Evolutionary conservation across 1,284 basidiomycete species (phyloP).

Genomic region (Cryptococcus wingfieldii): DNA sequence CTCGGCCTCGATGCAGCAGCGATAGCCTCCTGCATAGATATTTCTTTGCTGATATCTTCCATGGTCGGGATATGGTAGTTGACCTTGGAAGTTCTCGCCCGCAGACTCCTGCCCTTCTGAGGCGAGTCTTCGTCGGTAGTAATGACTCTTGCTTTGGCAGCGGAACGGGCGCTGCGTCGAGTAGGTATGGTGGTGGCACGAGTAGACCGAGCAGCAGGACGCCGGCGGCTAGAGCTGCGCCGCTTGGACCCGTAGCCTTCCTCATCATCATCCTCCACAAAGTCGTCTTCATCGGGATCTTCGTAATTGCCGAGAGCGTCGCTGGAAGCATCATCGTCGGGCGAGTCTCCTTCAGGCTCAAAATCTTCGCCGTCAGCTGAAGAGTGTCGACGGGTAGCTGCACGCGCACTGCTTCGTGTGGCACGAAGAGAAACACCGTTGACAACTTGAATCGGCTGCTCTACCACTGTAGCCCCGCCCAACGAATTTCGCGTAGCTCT

Average conservation of each 20-base stretch:
- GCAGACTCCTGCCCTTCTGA: slow-evolving; percentile 27
- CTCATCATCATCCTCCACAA: slow-evolving; percentile 1
- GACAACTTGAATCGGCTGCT: neutral
- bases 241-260: slow-evolving; percentile 1
- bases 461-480: neutral
- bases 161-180: slow-evolving; percentile 18
- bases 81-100: slow-evolving; percentile 39
- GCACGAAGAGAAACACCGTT: slow-evolving; percentile 4
- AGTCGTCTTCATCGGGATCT: slow-evolving; percentile 12
- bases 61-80: slow-evolving; percentile 47
- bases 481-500: slow-evolving; percentile 13
- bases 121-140: slow-evolving; percentile 31
- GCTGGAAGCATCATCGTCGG: slow-evolving; percentile 10
- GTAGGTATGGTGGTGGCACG: slow-evolving; percentile 7
- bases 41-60: slow-evolving; percentile 34
- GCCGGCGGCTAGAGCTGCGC: neutral
- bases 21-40: slow-evolving; percentile 24
- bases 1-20: slow-evolving; percentile 29
- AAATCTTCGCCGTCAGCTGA: slow-evolving; percentile 15
- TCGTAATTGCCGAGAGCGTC: slow-evolving; percentile 15
- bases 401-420: neutral
- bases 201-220: neutral
- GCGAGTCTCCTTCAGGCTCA: slow-evolving; percentile 12
- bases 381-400: slow-evolving; percentile 6
- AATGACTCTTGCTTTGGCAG: slow-evolving; percentile 5